Conservation (phyloP, 352 stramenopile species). For the Blastocystis sp. region DNA sequence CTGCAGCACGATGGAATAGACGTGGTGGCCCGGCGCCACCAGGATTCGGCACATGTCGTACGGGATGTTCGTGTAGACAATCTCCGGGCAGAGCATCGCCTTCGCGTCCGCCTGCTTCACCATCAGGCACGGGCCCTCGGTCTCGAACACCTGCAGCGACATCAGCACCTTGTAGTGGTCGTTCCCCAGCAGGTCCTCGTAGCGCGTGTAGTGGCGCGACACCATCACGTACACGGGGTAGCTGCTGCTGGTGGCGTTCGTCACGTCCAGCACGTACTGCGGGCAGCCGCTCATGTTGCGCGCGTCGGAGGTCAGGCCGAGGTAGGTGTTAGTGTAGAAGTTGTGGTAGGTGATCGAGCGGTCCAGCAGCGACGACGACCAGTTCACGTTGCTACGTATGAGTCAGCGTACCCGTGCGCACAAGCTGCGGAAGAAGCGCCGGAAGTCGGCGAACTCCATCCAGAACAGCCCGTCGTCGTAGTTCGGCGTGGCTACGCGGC, state of each 20-base stretch:
- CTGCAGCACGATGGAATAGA: slow-evolving; percentile 23
- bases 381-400: slow-evolving; percentile 80
- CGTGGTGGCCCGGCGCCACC: slow-evolving; percentile 10
- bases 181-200: slow-evolving; percentile 70
- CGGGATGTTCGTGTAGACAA: slow-evolving; percentile 40
- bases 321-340: slow-evolving; percentile 80
- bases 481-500: background rate
- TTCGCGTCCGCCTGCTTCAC: slow-evolving; percentile 34
- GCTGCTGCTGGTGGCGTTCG: slow-evolving; percentile 73
- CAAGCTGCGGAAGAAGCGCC: slow-evolving; percentile 86
- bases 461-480: slow-evolving; percentile 90
- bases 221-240: slow-evolving; percentile 84
- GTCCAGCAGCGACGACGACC: slow-evolving; percentile 86
- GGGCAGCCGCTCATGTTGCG: slow-evolving; percentile 87
- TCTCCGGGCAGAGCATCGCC: background rate
- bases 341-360: slow-evolving; percentile 75
- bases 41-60: slow-evolving; percentile 12
- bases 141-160: slow-evolving; percentile 20
- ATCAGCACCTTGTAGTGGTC: slow-evolving; percentile 20
- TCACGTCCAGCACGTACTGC: slow-evolving; percentile 85
- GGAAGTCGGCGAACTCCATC: slow-evolving; percentile 88
- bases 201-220: slow-evolving; percentile 84
- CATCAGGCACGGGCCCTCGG: background rate
- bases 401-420: slow-evolving; percentile 69
- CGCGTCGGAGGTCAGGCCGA: slow-evolving; percentile 83